Percentiles rank a stretch among this genome's conserved stretches.
Evolutionary conservation across 257 asterid species (phyloP).

Genomic region (Gentiana straminea): DNA sequence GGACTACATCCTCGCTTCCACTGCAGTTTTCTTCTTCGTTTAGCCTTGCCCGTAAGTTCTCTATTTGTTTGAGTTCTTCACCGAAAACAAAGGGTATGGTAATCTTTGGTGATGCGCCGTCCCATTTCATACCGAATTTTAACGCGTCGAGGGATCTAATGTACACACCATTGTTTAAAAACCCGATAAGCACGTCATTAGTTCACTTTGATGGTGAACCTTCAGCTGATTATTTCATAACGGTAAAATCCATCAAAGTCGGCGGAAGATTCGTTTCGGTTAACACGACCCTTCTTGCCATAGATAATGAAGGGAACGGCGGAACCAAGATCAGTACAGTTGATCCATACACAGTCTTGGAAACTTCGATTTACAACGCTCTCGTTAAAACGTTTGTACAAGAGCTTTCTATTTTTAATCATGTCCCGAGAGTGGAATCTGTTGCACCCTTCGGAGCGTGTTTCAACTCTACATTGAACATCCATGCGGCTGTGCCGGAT

Average conservation of each 20-base stretch:
- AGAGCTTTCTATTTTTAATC: slow-evolving; percentile 17
- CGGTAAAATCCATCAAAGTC: slow-evolving; percentile 28
- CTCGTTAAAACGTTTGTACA: slow-evolving; percentile 26
- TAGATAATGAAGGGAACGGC: slow-evolving; percentile 31
- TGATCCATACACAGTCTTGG: slow-evolving; percentile 31
- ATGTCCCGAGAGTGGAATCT: slow-evolving; percentile 22
- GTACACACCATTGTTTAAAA: slow-evolving; percentile 28
- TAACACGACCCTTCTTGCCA: slow-evolving; percentile 23
- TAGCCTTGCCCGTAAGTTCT: slow-evolving; percentile 27
- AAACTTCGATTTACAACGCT: slow-evolving; percentile 32
- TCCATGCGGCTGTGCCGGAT: no score
- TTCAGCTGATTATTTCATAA: slow-evolving; percentile 43
- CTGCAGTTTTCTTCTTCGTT: slow-evolving; percentile 24
- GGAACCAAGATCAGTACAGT: slow-evolving; percentile 55
- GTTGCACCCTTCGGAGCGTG: slow-evolving; percentile 11
- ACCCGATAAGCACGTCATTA: slow-evolving; percentile 26
- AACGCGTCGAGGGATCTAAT: slow-evolving; percentile 4
- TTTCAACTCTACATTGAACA: slow-evolving; percentile 4
- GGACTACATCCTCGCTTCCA: slow-evolving; percentile 24
- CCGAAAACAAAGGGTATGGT: slow-evolving; percentile 20
- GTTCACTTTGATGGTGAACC: slow-evolving; percentile 14
- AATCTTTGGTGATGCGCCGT: slow-evolving; percentile 38
- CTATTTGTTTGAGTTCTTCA: slow-evolving; percentile 35
- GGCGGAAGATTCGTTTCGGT: slow-evolving; percentile 15
- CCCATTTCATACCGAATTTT: slow-evolving; percentile 20